Conservation (phyloP, 1,284 basidiomycete species). For the Pyrrhoderma lamaoense region DNA sequence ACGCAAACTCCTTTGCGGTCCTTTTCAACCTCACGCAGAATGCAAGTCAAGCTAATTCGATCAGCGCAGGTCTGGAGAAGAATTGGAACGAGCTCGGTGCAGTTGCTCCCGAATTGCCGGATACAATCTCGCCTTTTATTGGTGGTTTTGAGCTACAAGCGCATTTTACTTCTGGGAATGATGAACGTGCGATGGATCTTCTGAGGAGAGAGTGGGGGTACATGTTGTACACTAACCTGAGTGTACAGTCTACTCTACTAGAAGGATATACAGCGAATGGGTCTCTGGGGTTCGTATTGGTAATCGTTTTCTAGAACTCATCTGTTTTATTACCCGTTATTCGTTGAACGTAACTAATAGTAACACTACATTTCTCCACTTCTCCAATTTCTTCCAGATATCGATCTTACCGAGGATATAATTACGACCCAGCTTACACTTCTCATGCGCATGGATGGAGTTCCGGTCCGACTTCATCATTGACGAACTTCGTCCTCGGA, state of each 20-base stretch:
- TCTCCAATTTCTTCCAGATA: constrained; percentile 25
- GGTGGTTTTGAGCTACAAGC: constrained; percentile 47
- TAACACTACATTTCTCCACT: too few relatives aligned
- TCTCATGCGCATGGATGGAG: constrained; percentile 44
- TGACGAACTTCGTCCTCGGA: constrained; percentile 40
- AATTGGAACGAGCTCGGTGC: constrained; percentile 46
- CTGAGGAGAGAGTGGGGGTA: constrained; percentile 45
- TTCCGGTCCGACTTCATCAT: constrained; percentile 37
- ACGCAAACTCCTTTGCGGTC: constrained; percentile 44
- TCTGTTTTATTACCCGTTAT: too few relatives aligned
- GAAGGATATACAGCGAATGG: constrained; percentile 47
- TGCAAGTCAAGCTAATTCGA: constrained; percentile 30
- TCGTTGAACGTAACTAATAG: too few relatives aligned
- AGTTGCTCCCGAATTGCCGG: constrained; percentile 42
- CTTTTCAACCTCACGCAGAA: constrained; percentile 42
- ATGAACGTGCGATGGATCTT: constrained; percentile 41
- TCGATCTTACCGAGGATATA: constrained; percentile 40
- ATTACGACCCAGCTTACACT: constrained; percentile 41
- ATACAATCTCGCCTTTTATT: constrained; percentile 46
- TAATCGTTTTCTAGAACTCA: background rate
- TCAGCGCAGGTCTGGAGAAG: constrained; percentile 37
- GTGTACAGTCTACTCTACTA: constrained; percentile 43
- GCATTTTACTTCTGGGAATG: constrained; percentile 40
- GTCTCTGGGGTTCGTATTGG: constrained; percentile 34
- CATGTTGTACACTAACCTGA: constrained; percentile 45